Conservation (phyloP, 225 moss, liverwort and hornwort genomes). For the Sphagnum tenellum region DNA sequence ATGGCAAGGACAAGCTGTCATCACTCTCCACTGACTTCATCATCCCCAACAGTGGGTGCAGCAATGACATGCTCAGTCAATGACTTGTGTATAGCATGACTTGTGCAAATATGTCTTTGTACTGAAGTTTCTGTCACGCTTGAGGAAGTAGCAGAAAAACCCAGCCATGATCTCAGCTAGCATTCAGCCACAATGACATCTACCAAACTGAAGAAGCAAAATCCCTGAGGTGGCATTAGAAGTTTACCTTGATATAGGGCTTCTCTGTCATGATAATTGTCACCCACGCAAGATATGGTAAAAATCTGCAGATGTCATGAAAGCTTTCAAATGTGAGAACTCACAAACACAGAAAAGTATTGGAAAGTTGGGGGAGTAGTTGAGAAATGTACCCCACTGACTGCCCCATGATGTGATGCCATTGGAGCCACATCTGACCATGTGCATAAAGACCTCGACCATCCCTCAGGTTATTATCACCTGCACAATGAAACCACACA, state of each 20-base stretch:
- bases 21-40: too few relatives aligned
- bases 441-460: constrained; percentile 91
- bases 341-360: too few relatives aligned
- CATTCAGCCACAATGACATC: too few relatives aligned
- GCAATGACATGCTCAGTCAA: neutral
- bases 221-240: neutral
- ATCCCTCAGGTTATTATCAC: constrained; percentile 81
- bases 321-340: neutral
- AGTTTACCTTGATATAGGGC: constrained; percentile 81
- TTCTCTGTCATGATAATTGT: constrained; percentile 98
- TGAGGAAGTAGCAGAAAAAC: too few relatives aligned
- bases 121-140: too few relatives aligned
- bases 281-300: constrained; percentile 98
- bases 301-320: constrained; percentile 45
- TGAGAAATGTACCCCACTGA: constrained; percentile 29
- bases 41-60: neutral
- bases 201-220: too few relatives aligned
- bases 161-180: too few relatives aligned
- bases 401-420: constrained; percentile 96
- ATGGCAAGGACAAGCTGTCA: too few relatives aligned
- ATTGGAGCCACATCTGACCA: constrained; percentile 87
- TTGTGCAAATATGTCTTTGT: too few relatives aligned
- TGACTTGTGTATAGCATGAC: neutral
- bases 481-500: too few relatives aligned
- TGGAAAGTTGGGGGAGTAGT: too few relatives aligned